A percentile compares a stretch with the other conserved stretches of the same genome.
phyloP scores from a whole-genome alignment of 345 rosid species.

The Durio zibethinus region DNA sequence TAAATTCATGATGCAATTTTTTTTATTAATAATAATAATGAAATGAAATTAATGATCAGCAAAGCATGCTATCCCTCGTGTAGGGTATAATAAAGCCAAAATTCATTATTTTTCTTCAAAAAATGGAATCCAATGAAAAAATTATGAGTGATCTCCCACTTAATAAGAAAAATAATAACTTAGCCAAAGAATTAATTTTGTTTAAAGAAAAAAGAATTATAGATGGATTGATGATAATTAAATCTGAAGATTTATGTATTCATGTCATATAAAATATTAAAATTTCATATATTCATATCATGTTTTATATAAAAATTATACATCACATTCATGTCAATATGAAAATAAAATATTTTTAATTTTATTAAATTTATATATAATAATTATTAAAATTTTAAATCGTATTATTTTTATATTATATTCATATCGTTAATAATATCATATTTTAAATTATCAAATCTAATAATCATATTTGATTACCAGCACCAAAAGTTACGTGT shows the following conservation, averaged over 20 bases:
- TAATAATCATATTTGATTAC: not conserved
- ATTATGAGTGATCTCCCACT: constrained; percentile 14
- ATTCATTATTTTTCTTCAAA: not conserved
- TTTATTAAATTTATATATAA: too few species aligned
- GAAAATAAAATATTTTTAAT: too few species aligned
- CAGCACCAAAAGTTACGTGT: not conserved
- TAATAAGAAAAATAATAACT: not conserved
- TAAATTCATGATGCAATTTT: not conserved
- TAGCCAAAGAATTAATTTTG: not conserved
- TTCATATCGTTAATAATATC: too few species aligned
- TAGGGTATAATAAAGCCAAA: not conserved
- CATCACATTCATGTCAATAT: too few species aligned
- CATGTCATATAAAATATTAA: too few species aligned
- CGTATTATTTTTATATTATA: too few species aligned
- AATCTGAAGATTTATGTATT: too few species aligned
- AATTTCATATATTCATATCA: too few species aligned
- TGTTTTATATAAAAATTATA: too few species aligned
- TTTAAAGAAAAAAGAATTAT: not conserved
- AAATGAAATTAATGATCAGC: not conserved
- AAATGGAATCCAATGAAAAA: constrained; percentile 5
- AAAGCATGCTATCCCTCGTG: not conserved
- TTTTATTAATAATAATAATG: not conserved
- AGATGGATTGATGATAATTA: too few species aligned
- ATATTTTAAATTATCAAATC: too few species aligned
- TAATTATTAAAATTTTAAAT: too few species aligned